phyloP scores from a whole-genome alignment of 2,329 filamentous ascomycete genomes.

The Harringtonia lauricola region DNA sequence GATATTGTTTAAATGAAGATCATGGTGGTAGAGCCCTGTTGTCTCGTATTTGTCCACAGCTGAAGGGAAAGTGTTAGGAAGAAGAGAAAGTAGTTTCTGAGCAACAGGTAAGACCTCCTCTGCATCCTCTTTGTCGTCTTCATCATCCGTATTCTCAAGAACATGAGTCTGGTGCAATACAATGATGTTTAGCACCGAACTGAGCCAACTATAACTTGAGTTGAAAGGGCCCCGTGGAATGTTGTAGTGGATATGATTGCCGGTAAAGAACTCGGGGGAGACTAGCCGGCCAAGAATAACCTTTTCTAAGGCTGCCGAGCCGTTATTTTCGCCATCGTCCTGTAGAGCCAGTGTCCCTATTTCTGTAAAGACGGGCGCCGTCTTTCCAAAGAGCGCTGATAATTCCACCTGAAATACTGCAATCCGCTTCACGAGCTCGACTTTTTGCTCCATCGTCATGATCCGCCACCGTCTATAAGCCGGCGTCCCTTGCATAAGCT shows the following conservation, averaged over 20 bases:
- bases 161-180: background rate
- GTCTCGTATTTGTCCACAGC: conserved; percentile 27
- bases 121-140: conserved; percentile 14
- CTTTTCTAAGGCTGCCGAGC: background rate
- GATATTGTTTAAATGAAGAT: conserved; percentile 27
- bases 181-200: background rate
- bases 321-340: background rate
- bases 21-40: conserved; percentile 23
- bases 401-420: background rate
- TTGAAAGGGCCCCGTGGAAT: background rate
- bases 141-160: background rate
- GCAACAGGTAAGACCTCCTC: background rate
- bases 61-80: background rate
- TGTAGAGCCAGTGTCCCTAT: background rate
- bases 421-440: background rate
- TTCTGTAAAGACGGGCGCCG: background rate
- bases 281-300: background rate
- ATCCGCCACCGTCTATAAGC: background rate
- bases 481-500: background rate
- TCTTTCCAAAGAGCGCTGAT: background rate
- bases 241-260: background rate
- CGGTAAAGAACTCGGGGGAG: background rate
- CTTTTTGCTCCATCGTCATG: background rate
- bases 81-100: background rate
- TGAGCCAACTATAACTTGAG: background rate